Percentiles rank a stretch among this genome's conserved stretches.
Evolutionary conservation across 306 rosid species (phyloP).

Genomic region (Cucurbita maxima): DNA sequence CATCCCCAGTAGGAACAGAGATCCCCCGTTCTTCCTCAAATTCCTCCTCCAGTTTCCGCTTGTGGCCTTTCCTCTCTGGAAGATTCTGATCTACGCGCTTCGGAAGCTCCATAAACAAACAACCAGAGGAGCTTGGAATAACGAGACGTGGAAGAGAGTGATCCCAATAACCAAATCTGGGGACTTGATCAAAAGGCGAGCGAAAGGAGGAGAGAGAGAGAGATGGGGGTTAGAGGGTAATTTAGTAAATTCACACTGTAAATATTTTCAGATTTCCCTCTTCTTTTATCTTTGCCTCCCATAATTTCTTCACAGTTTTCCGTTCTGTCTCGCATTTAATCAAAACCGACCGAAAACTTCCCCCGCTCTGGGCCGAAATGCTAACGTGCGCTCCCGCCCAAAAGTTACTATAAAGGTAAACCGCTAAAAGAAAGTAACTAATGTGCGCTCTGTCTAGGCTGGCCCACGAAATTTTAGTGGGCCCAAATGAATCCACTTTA

Average conservation of each 20-base stretch:
- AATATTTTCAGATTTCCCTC: background rate
- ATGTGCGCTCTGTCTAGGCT: conserved; percentile 11
- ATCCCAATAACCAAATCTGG: background rate
- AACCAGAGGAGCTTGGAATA: conserved; percentile 11
- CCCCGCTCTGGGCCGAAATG: background rate
- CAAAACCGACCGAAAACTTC: conserved; percentile 20
- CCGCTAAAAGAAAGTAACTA: background rate
- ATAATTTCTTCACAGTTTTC: background rate
- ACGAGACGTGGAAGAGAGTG: background rate
- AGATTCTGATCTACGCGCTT: conserved; percentile 46
- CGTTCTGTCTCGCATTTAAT: conserved; percentile 6
- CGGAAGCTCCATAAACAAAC: conserved; percentile 55
- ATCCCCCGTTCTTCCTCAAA: conserved; percentile 45
- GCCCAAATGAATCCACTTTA: conserved; percentile 5
- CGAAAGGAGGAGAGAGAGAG: background rate
- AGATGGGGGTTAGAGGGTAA: conserved; percentile 22
- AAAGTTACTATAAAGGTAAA: background rate
- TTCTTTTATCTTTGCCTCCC: background rate
- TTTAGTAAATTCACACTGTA: conserved; percentile 7
- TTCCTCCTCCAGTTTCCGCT: conserved; percentile 80
- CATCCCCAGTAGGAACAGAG: conserved; percentile 52
- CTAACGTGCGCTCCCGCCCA: conserved; percentile 22
- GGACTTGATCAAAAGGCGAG: conserved; percentile 3
- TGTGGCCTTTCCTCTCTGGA: conserved; percentile 84
- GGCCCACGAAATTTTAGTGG: conserved; percentile 15